These are phyloP conservation scores for Coniochaeta hoffmannii DNA, from an alignment of 2,329 filamentous ascomycete species.

Conservation along the genomic window DNA sequence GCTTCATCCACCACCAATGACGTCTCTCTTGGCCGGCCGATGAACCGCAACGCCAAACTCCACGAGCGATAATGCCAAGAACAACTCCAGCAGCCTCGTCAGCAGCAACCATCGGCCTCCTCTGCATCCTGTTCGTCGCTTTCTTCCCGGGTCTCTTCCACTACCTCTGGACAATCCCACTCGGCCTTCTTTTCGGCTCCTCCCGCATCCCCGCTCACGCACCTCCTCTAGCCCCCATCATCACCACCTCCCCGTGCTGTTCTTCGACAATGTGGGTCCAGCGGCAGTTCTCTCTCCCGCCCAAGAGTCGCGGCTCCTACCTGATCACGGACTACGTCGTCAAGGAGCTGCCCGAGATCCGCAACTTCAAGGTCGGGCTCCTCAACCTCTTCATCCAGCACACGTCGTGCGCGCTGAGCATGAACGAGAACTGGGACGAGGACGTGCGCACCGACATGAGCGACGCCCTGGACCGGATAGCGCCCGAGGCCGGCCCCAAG, in stretches of 20 bases:
- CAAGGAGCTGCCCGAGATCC: constrained; percentile 68
- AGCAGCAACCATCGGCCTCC: constrained; percentile 35
- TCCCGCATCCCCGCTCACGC: constrained; percentile 8
- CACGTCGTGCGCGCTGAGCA: constrained; percentile 79
- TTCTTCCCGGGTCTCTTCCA: constrained; percentile 49
- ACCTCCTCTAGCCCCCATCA: constrained; percentile 20
- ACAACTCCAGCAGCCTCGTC: constrained; percentile 19
- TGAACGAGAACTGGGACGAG: constrained; percentile 86
- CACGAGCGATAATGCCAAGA: constrained; percentile 16
- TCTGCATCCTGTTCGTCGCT: constrained; percentile 39
- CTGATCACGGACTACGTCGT: constrained; percentile 75
- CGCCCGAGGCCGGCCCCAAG: constrained; percentile 66
- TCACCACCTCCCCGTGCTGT: constrained; percentile 6
- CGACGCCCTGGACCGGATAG: constrained; percentile 85
- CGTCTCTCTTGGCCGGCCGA: background rate
- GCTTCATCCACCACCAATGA: background rate
- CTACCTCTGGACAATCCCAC: constrained; percentile 40
- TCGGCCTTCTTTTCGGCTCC: constrained; percentile 26
- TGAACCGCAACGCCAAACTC: background rate
- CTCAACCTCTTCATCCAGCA: constrained; percentile 92
- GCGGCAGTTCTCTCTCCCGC: constrained; percentile 73
- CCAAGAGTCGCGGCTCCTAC: constrained; percentile 75
- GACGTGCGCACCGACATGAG: constrained; percentile 93
- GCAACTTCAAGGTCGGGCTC: constrained; percentile 75
- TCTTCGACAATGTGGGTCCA: constrained; percentile 64